phyloP scores from a whole-genome alignment of 1,139 yeast genomes.

The Sugiyamaella sp. region DNA sequence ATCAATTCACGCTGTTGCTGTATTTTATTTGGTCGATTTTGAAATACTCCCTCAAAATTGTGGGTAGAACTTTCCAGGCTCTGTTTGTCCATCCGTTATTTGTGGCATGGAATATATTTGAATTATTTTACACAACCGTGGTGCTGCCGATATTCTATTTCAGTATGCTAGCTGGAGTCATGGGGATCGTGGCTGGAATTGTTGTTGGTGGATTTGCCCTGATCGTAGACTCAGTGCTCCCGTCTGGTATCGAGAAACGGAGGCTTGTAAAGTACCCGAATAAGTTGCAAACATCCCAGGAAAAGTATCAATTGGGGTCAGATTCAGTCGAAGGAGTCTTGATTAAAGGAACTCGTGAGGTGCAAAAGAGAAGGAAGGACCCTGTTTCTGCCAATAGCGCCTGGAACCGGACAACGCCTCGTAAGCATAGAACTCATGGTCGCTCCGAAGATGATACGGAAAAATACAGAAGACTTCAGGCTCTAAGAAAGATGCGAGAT shows the following conservation, averaged over 20 bases:
- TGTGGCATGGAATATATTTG: slow-evolving; percentile 28
- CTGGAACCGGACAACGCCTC: background rate
- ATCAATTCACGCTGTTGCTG: slow-evolving; percentile 6
- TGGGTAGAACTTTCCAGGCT: slow-evolving; percentile 1
- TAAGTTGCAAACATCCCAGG: background rate
- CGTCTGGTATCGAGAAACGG: slow-evolving; percentile 18
- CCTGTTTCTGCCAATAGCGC: too few relatives aligned
- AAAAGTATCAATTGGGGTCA: background rate
- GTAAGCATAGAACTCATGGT: background rate
- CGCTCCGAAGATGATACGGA: slow-evolving; percentile 3
- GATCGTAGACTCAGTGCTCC: slow-evolving; percentile 30
- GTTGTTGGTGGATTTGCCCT: slow-evolving; percentile 32
- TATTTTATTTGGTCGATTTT: slow-evolving; percentile 7
- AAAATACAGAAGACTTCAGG: background rate
- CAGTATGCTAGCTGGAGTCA: slow-evolving; percentile 29
- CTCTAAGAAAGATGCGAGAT: slow-evolving; percentile 3
- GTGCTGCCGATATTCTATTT: slow-evolving; percentile 33
- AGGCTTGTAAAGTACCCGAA: background rate
- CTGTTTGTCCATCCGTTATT: slow-evolving; percentile 22
- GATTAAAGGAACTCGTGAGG: slow-evolving; percentile 1
- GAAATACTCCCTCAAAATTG: slow-evolving; percentile 3
- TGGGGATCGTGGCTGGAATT: slow-evolving; percentile 33
- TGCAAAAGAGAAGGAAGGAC: slow-evolving; percentile 7
- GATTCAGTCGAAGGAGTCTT: slow-evolving; percentile 7
- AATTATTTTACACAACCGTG: slow-evolving; percentile 27